A percentile compares a stretch with the other conserved stretches of the same genome.
phyloP scores from a whole-genome alignment of 495 filamentous ascomycete genomes.

The Lepidopterella palustris region DNA sequence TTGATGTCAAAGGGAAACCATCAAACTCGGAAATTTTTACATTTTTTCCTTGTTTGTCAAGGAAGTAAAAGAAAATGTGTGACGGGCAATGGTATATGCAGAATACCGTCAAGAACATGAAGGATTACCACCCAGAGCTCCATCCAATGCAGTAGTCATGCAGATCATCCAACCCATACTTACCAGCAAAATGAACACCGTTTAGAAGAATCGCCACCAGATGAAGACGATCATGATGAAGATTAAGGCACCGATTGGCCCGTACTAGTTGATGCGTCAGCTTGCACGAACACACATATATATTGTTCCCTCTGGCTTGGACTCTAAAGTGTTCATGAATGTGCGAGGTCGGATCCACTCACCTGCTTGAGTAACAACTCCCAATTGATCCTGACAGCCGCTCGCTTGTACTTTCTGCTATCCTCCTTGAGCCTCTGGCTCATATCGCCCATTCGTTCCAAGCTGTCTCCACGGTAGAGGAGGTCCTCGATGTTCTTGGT shows the following conservation, averaged over 20 bases:
- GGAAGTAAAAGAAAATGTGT: neutral
- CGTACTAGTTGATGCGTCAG: slow-evolving; percentile 54
- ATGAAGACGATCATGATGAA: slow-evolving; percentile 77
- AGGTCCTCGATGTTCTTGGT: slow-evolving; percentile 99
- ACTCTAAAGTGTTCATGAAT: neutral
- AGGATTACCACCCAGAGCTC: neutral
- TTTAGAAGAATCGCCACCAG: slow-evolving; percentile 87
- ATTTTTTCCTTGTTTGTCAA: neutral
- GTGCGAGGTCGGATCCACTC: too few relatives aligned
- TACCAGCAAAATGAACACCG: neutral
- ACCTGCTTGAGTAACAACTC: slow-evolving; percentile 90
- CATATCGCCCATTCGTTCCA: slow-evolving; percentile 98
- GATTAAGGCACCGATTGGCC: slow-evolving; percentile 72
- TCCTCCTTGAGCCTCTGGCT: slow-evolving; percentile 81
- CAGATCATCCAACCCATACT: neutral
- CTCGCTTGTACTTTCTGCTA: slow-evolving; percentile 84
- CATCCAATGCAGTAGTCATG: neutral
- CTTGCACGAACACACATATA: neutral
- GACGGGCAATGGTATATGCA: neutral
- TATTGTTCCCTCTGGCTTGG: neutral
- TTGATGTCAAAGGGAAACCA: neutral
- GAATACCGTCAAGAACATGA: neutral
- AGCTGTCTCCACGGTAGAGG: slow-evolving; percentile 85
- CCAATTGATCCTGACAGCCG: slow-evolving; percentile 97
- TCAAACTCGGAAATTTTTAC: neutral